These are phyloP conservation scores for Chaetomium tenue DNA, from an alignment of 495 filamentous ascomycete genomes.

Conservation along the genomic window DNA sequence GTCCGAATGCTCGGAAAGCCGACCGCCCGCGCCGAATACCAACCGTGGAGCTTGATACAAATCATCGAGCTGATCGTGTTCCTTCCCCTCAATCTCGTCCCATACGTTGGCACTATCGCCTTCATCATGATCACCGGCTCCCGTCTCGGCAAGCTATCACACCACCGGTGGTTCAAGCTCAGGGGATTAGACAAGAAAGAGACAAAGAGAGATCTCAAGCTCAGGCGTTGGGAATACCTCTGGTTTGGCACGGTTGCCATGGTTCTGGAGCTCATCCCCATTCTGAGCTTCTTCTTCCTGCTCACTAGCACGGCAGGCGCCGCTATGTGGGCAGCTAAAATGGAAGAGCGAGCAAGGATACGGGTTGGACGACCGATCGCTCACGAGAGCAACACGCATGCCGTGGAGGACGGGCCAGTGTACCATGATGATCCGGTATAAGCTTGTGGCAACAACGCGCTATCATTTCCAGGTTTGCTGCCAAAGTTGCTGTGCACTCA, in stretches of 20 bases:
- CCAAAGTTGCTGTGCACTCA: too few species aligned
- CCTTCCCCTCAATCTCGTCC: conserved; percentile 86
- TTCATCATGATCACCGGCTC: conserved; percentile 71
- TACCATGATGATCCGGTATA: conserved; percentile 36
- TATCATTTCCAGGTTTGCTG: too few species aligned
- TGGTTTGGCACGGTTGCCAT: conserved; percentile 59
- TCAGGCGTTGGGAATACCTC: conserved; percentile 65
- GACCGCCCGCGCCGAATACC: conserved; percentile 63
- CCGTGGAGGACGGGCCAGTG: conserved; percentile 25
- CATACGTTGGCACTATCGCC: conserved; percentile 73
- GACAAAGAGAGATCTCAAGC: conserved; percentile 61
- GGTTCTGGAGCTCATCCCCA: conserved; percentile 68
- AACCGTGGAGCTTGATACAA: conserved; percentile 68
- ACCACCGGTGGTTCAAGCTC: conserved; percentile 76
- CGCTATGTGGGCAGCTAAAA: conserved; percentile 75
- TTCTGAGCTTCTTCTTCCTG: conserved; percentile 83
- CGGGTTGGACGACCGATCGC: conserved; percentile 29
- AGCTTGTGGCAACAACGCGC: not conserved
- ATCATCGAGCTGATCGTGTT: conserved; percentile 74
- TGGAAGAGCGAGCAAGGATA: conserved; percentile 43
- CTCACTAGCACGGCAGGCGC: conserved; percentile 76
- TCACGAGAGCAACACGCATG: conserved; percentile 20
- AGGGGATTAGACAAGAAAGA: conserved; percentile 65
- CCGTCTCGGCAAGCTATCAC: conserved; percentile 57
- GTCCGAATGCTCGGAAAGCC: conserved; percentile 75